phyloP scores from a whole-genome alignment of 2,329 filamentous ascomycete genomes.

The Pseudogymnoascus sp. region DNA sequence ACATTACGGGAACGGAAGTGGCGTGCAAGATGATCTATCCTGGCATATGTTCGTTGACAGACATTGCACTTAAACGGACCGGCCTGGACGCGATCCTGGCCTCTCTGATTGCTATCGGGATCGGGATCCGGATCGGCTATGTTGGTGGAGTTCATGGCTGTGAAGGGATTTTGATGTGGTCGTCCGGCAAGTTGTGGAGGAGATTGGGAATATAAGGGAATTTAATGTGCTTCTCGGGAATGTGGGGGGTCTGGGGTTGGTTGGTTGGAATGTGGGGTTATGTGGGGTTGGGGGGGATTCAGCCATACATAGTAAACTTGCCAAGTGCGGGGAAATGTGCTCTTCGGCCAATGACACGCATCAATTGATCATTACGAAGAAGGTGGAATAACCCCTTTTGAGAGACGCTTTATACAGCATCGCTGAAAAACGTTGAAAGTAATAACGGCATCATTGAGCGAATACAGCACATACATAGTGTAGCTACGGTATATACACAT shows the following conservation, averaged over 20 bases:
- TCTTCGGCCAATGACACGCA: background rate
- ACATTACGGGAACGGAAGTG: slow-evolving; percentile 10
- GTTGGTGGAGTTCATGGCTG: background rate
- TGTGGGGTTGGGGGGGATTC: background rate
- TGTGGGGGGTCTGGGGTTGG: background rate
- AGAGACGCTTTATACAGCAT: background rate
- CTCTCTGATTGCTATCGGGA: background rate
- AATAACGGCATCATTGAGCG: background rate
- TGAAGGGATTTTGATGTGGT: background rate
- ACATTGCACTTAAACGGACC: slow-evolving; percentile 8
- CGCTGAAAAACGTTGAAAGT: background rate
- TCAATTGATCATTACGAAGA: background rate
- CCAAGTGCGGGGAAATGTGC: background rate
- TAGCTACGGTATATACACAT: too few species aligned
- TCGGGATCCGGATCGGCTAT: background rate
- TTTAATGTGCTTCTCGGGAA: background rate
- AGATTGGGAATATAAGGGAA: background rate
- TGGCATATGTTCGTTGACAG: slow-evolving; percentile 10
- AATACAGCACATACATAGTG: background rate
- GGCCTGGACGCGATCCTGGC: background rate
- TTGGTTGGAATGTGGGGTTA: too few species aligned
- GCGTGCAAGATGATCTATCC: slow-evolving; percentile 11
- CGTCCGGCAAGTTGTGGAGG: background rate
- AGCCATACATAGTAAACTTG: background rate
- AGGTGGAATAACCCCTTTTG: background rate